Percentiles rank a stretch among this genome's conserved stretches.
Conservation (phyloP, 345 rosid species). For the Hypericum perforatum region DNA sequence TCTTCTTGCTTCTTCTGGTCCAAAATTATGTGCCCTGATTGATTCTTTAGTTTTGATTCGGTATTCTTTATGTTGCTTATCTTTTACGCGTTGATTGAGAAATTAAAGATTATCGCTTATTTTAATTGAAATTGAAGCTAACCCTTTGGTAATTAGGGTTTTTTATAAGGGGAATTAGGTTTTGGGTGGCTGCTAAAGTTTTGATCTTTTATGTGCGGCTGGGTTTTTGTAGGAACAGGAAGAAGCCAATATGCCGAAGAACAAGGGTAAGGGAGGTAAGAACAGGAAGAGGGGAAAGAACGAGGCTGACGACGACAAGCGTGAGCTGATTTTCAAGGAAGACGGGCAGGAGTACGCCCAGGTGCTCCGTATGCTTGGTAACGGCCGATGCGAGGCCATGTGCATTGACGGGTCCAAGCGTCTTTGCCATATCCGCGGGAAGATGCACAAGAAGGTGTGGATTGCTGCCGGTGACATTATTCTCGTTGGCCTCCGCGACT, state of each 20-base stretch:
- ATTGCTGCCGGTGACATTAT: neutral
- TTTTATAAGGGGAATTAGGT: too few species aligned
- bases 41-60: too few species aligned
- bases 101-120: too few species aligned
- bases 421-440: constrained; percentile 16
- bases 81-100: too few species aligned
- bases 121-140: too few species aligned
- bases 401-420: neutral
- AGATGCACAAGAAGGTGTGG: constrained; percentile 18
- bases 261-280: constrained; percentile 20
- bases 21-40: too few species aligned
- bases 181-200: too few species aligned
- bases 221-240: too few species aligned
- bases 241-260: constrained; percentile 5
- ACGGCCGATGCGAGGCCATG: constrained; percentile 4
- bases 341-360: constrained; percentile 13
- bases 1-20: too few species aligned
- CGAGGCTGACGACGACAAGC: constrained; percentile 13
- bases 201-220: too few species aligned
- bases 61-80: too few species aligned
- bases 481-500: constrained; percentile 11
- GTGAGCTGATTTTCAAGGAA: constrained; percentile 14
- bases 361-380: constrained; percentile 12
- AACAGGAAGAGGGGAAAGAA: constrained; percentile 20
- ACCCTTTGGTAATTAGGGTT: too few species aligned